Conservation (phyloP, 768 basidiomycete species). For the Tricholoma hemisulphureum region DNA sequence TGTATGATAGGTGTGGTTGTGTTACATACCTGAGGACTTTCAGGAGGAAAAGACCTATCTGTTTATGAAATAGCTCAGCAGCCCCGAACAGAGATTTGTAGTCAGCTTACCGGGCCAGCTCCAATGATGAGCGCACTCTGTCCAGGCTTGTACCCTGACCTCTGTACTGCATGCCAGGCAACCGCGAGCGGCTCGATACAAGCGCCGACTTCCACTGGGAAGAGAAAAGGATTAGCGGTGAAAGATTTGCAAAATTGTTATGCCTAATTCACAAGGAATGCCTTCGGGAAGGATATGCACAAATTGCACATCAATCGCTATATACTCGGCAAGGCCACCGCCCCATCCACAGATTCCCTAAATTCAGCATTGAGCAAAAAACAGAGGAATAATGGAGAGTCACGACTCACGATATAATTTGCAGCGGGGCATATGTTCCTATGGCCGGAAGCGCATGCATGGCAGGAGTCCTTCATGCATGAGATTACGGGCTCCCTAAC, state of each 20-base stretch:
- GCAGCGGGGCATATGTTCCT: constrained; percentile 31
- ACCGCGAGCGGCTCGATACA: constrained; percentile 45
- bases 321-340: constrained; percentile 45
- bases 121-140: constrained; percentile 40
- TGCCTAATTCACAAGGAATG: constrained; percentile 30
- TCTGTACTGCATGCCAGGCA: constrained; percentile 41
- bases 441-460: constrained; percentile 25
- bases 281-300: constrained; percentile 36
- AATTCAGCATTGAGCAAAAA: neutral
- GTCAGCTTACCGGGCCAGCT: constrained; percentile 40
- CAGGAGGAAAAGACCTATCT: constrained; percentile 41
- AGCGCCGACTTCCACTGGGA: constrained; percentile 43
- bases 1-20: neutral
- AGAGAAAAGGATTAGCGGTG: neutral
- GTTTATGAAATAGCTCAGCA: neutral
- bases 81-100: neutral
- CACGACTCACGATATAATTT: constrained; percentile 33
- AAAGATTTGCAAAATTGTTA: neutral
- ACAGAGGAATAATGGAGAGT: neutral
- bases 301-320: constrained; percentile 29
- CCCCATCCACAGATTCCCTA: constrained; percentile 29
- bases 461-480: constrained; percentile 33
- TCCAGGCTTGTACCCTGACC: constrained; percentile 34
- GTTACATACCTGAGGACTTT: constrained; percentile 34
- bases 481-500: constrained; percentile 39